A percentile compares a stretch with the other conserved stretches of the same genome.
Evolutionary conservation across 169 alveolate species (phyloP).

Genomic region (Cryptosporidium sp.): DNA sequence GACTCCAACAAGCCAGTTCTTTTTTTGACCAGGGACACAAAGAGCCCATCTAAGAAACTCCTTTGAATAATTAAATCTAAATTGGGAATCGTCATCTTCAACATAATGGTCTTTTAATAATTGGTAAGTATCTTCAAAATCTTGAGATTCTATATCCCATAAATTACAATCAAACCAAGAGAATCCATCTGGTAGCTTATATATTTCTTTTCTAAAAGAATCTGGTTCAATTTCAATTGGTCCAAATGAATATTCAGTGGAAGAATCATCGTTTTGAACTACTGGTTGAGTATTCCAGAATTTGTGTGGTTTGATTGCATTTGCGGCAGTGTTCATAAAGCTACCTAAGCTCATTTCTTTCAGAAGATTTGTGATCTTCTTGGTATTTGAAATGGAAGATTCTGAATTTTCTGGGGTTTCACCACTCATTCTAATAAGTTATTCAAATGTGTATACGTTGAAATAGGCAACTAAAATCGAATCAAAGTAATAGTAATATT

Average conservation of each 20-base stretch:
- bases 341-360: slow-evolving; percentile 44
- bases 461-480: neutral
- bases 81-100: slow-evolving; percentile 96
- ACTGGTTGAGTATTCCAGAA: slow-evolving; percentile 98
- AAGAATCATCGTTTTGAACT: slow-evolving; percentile 87
- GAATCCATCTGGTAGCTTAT: slow-evolving; percentile 91
- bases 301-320: slow-evolving; percentile 80
- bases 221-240: slow-evolving; percentile 81
- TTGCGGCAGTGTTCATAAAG: slow-evolving; percentile 3
- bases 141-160: slow-evolving; percentile 79
- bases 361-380: slow-evolving; percentile 33
- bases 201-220: slow-evolving; percentile 83
- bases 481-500: neutral
- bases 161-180: slow-evolving; percentile 93
- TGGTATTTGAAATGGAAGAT: neutral
- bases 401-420: neutral
- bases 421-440: neutral
- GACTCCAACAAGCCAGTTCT: slow-evolving; percentile 95
- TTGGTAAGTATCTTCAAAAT: slow-evolving; percentile 85
- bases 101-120: slow-evolving; percentile 94
- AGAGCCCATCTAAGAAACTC: slow-evolving; percentile 97
- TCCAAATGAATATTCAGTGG: slow-evolving; percentile 58
- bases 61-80: slow-evolving; percentile 96
- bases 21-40: slow-evolving; percentile 89
- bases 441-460: neutral